These are phyloP conservation scores for Uromyces viciae-fabae DNA, from an alignment of 1,284 basidiomycete species.

Conservation along the genomic window DNA sequence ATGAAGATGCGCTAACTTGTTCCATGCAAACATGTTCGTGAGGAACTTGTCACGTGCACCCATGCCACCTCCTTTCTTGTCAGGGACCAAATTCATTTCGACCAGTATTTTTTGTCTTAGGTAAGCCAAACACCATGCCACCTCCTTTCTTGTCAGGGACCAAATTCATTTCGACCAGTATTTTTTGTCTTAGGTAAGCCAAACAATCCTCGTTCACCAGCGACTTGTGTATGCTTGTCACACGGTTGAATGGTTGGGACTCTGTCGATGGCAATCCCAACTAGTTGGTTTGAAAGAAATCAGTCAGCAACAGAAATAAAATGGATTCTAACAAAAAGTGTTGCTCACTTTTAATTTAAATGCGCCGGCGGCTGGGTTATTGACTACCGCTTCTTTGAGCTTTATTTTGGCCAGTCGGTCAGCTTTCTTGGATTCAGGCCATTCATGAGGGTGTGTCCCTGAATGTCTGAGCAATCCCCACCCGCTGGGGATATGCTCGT, in stretches of 20 bases:
- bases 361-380: not conserved
- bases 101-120: not conserved
- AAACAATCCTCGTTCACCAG: not conserved
- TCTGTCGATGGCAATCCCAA: not conserved
- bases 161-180: not conserved
- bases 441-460: not conserved
- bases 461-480: not conserved
- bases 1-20: not conserved
- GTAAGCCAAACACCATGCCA: not conserved
- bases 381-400: not conserved
- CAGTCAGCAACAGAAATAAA: not conserved
- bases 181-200: not conserved
- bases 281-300: not conserved
- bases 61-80: not conserved
- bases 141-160: not conserved
- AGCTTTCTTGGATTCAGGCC: not conserved
- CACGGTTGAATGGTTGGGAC: not conserved
- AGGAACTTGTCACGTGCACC: constrained; percentile 18
- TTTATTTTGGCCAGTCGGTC: not conserved
- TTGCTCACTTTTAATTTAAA: not conserved
- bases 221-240: not conserved
- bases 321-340: not conserved
- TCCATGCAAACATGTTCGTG: not conserved
- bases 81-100: not conserved
- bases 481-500: not conserved